Percentiles rank a stretch among this genome's conserved stretches.
Conservation (phyloP, 176 grass and related monocot species). For the Eragrostis nindensis region DNA sequence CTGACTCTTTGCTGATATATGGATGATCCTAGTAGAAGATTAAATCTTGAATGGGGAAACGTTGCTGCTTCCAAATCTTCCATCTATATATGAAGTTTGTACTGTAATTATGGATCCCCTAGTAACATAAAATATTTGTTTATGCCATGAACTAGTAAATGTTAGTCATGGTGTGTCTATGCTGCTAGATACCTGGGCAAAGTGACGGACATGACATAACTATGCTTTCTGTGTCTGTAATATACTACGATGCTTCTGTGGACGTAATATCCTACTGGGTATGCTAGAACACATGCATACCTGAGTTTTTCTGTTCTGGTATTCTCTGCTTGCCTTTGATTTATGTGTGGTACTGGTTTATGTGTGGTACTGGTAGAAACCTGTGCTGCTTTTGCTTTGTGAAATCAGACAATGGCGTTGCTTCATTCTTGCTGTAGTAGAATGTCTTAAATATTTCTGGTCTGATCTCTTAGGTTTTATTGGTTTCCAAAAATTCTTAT, state of each 20-base stretch:
- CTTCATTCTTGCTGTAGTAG: too few relatives aligned
- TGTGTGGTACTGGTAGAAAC: neutral
- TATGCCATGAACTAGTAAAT: neutral
- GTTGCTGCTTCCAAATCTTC: neutral
- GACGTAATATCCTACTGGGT: neutral
- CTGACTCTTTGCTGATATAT: too few relatives aligned
- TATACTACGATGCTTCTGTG: neutral
- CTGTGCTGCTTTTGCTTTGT: too few relatives aligned
- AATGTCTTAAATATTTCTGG: too few relatives aligned
- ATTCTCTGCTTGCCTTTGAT: neutral
- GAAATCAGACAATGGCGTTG: too few relatives aligned
- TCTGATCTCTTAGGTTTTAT: too few relatives aligned
- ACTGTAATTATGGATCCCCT: neutral
- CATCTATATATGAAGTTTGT: neutral
- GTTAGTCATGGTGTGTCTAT: neutral
- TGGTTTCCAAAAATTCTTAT: too few relatives aligned
- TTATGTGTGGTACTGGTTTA: too few relatives aligned
- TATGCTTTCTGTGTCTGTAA: neutral
- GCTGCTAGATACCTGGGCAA: neutral
- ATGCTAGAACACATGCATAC: neutral
- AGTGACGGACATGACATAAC: neutral
- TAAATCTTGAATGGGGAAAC: too few relatives aligned
- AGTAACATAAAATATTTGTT: neutral
- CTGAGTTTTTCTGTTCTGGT: too few relatives aligned
- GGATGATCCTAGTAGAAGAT: too few relatives aligned